These are phyloP conservation scores for Aspergillus heteromorphus DNA, from an alignment of 495 filamentous ascomycete species.

Conservation along the genomic window DNA sequence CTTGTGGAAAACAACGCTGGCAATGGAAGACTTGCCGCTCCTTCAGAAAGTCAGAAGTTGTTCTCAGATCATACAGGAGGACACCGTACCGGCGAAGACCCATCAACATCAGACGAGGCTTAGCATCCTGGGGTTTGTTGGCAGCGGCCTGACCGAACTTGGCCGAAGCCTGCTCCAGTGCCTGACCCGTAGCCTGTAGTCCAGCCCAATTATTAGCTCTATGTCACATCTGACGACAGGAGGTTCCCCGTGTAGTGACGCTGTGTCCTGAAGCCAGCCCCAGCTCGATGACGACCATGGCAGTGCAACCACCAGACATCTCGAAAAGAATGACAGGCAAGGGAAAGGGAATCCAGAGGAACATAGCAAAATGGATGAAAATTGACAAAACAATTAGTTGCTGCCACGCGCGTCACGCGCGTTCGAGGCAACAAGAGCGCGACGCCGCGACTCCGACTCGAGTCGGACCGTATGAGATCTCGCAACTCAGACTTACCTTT, in stretches of 20 bases:
- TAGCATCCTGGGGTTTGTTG: conserved; percentile 44
- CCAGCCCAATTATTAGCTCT: conserved; percentile 34
- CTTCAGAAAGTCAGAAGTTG: conserved; percentile 38
- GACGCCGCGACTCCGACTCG: no score
- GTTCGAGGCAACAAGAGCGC: no score
- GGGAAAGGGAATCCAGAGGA: neutral
- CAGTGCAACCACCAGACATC: neutral
- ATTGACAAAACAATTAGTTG: neutral
- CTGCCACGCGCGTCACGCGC: no score
- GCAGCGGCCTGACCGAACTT: conserved; percentile 24
- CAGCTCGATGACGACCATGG: conserved; percentile 4
- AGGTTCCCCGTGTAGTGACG: conserved; percentile 15
- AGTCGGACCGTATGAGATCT: no score
- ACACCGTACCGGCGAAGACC: conserved; percentile 77
- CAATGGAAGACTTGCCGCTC: conserved; percentile 96
- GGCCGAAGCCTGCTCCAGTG: conserved; percentile 22
- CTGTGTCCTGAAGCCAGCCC: conserved; percentile 11
- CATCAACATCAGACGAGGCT: conserved; percentile 89
- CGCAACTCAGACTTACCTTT: no score
- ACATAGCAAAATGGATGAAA: neutral
- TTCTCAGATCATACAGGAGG: neutral
- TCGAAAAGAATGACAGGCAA: neutral
- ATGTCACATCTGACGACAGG: conserved; percentile 23
- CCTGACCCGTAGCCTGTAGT: conserved; percentile 32
- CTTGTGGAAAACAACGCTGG: conserved; percentile 96